phyloP scores from a whole-genome alignment of 2,329 filamentous ascomycete genomes.

The Alternaria triticimaculans region DNA sequence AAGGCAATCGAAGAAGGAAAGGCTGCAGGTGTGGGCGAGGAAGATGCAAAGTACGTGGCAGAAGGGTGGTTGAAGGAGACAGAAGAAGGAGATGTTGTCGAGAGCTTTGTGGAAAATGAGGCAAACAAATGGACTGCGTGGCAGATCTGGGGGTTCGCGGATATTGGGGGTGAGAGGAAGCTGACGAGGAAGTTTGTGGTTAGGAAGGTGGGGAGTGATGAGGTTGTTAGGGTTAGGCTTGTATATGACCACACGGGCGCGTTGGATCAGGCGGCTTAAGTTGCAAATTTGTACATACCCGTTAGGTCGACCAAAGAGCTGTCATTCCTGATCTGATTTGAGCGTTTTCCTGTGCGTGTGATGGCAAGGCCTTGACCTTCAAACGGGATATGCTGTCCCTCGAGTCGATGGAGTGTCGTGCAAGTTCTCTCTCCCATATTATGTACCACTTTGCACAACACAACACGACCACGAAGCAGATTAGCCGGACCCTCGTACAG shows the following conservation, averaged over 20 bases:
- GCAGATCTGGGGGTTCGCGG: conserved; percentile 45
- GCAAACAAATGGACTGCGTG: conserved; percentile 46
- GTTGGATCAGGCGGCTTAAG: conserved; percentile 12
- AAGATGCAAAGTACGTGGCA: conserved; percentile 31
- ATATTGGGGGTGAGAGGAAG: conserved; percentile 40
- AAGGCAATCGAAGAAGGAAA: conserved; percentile 29
- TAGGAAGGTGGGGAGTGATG: conserved; percentile 38
- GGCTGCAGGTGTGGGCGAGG: conserved; percentile 26
- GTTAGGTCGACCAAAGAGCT: neutral
- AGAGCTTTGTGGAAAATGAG: conserved; percentile 44
- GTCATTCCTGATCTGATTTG: neutral
- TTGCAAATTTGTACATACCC: neutral
- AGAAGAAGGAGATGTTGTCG: conserved; percentile 40
- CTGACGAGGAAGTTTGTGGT: conserved; percentile 43
- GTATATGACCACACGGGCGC: conserved; percentile 46
- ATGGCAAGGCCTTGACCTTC: neutral
- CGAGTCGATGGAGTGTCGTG: neutral
- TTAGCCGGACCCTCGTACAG: conserved; percentile 5
- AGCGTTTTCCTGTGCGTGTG: neutral
- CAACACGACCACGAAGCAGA: neutral
- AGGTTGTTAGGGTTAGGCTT: conserved; percentile 37
- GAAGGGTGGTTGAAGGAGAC: conserved; percentile 42
- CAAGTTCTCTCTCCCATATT: neutral
- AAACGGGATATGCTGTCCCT: conserved; percentile 6
- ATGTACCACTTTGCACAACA: conserved; percentile 5